Conservation (phyloP, 2,329 filamentous ascomycete species). For the Diaporthe sp. region DNA sequence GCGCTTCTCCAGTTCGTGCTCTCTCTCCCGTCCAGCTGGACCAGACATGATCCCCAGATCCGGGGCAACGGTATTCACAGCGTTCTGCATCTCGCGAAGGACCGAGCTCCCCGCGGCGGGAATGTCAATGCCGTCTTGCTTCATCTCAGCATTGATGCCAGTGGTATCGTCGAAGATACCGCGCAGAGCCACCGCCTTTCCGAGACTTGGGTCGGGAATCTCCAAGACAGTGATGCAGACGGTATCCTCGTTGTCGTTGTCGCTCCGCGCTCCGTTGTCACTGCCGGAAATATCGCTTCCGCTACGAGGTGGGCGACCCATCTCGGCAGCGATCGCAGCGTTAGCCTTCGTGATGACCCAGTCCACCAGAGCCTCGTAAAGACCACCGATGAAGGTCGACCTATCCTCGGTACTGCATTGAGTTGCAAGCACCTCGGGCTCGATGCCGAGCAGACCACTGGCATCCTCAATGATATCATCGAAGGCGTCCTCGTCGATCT, state of each 20-base stretch:
- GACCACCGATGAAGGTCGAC: conserved; percentile 82
- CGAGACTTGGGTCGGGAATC: conserved; percentile 82
- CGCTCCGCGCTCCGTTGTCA: conserved; percentile 71
- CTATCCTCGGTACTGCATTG: conserved; percentile 89
- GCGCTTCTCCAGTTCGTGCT: conserved; percentile 83
- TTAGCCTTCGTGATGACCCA: conserved; percentile 95
- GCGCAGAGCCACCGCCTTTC: conserved; percentile 89
- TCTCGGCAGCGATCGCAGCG: conserved; percentile 81
- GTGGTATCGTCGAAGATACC: conserved; percentile 92
- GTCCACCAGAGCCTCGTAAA: conserved; percentile 95
- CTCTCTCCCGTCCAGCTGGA: conserved; percentile 76
- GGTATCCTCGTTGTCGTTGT: conserved; percentile 82
- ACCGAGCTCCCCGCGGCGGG: conserved; percentile 82
- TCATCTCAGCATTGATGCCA: conserved; percentile 98
- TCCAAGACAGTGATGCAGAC: conserved; percentile 92
- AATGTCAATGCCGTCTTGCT: conserved; percentile 90
- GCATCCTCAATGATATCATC: conserved; percentile 93
- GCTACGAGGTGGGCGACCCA: conserved; percentile 60
- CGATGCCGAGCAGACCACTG: conserved; percentile 84
- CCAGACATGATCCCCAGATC: conserved; percentile 83
- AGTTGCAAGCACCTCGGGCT: conserved; percentile 83
- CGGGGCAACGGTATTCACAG: conserved; percentile 80
- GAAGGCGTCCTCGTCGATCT: conserved; percentile 85
- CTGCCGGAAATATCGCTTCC: conserved; percentile 75
- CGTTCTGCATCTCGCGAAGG: conserved; percentile 86